Evolutionary conservation across 352 stramenopile genomes (phyloP).

Genomic region (Blastocystis sp.): DNA sequence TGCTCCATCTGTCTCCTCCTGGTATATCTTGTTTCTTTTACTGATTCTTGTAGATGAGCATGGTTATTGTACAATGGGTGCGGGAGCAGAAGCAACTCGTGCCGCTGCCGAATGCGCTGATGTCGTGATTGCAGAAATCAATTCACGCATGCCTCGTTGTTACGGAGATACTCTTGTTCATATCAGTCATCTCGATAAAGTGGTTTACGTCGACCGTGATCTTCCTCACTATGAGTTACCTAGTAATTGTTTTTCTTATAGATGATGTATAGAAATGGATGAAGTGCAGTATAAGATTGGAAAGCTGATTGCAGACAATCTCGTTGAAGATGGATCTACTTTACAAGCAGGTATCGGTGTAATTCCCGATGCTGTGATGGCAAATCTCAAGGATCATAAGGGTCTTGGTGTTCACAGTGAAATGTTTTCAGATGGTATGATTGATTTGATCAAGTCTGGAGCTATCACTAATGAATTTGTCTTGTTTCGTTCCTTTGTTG

Average conservation of each 20-base stretch:
- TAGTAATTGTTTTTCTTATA: not conserved
- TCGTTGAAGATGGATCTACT: conserved; percentile 69
- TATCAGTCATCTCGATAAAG: conserved; percentile 71
- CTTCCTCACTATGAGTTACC: conserved; percentile 63
- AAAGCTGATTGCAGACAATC: conserved; percentile 72
- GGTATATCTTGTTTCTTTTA: not conserved
- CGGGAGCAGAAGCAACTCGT: conserved; percentile 69
- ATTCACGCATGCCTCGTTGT: conserved; percentile 72
- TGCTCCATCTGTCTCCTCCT: conserved; percentile 72
- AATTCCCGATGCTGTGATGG: conserved; percentile 73
- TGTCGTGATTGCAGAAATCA: conserved; percentile 71
- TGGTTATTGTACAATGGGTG: conserved; percentile 72
- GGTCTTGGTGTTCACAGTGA: conserved; percentile 71
- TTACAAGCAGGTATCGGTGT: conserved; percentile 72
- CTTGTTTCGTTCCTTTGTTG: not conserved
- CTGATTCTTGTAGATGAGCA: conserved; percentile 68
- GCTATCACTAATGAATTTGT: conserved; percentile 71
- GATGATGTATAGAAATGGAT: not conserved
- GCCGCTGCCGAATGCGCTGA: conserved; percentile 71
- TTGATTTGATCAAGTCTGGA: conserved; percentile 71
- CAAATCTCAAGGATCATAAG: conserved; percentile 70
- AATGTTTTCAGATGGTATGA: conserved; percentile 73
- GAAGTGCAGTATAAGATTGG: conserved; percentile 69
- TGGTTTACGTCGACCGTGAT: conserved; percentile 66
- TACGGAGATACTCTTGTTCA: conserved; percentile 73